Conservation (phyloP, 495 filamentous ascomycete genomes). For the Neohortaea acidophila region DNA sequence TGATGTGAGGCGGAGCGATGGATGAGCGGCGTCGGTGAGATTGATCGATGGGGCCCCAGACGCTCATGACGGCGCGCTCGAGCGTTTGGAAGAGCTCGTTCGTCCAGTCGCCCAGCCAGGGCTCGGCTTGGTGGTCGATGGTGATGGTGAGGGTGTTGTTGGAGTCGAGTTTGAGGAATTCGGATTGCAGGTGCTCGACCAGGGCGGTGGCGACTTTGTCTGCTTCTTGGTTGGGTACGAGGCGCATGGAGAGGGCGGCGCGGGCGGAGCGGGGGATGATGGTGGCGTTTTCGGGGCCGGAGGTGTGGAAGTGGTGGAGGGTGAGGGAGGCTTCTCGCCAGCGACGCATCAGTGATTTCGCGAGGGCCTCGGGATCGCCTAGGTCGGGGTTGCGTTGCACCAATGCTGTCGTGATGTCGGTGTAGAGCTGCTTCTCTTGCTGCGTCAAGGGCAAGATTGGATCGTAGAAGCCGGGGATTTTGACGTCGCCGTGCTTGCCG, state of each 20-base stretch:
- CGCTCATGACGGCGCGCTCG: conserved; percentile 69
- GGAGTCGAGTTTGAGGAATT: conserved; percentile 57
- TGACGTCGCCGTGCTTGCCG: conserved; percentile 43
- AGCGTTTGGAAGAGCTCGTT: conserved; percentile 85
- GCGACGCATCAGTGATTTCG: conserved; percentile 68
- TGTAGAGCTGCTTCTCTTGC: conserved; percentile 67
- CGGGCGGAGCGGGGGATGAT: conserved; percentile 77
- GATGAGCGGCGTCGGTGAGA: conserved; percentile 1
- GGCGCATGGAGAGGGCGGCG: conserved; percentile 72
- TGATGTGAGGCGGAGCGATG: conserved; percentile 19
- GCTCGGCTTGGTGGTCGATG: conserved; percentile 84
- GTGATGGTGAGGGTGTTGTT: conserved; percentile 67
- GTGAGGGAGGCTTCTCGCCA: conserved; percentile 96
- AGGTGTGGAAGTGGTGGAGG: conserved; percentile 82
- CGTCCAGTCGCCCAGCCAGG: conserved; percentile 84
- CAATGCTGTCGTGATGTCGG: conserved; percentile 63
- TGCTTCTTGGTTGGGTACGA: conserved; percentile 84
- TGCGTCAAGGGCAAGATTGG: conserved; percentile 58
- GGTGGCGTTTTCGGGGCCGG: conserved; percentile 62
- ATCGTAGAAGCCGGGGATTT: conserved; percentile 70
- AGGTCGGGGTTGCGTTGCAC: conserved; percentile 54
- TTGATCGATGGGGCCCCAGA: conserved; percentile 47
- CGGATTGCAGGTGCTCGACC: conserved; percentile 47
- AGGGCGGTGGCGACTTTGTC: conserved; percentile 53
- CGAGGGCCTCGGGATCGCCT: conserved; percentile 50